Percentiles rank a stretch among this genome's conserved stretches.
These are phyloP conservation scores for Brasilioporus rufonigricans DNA, from an alignment of 768 basidiomycete species.

Conservation along the genomic window DNA sequence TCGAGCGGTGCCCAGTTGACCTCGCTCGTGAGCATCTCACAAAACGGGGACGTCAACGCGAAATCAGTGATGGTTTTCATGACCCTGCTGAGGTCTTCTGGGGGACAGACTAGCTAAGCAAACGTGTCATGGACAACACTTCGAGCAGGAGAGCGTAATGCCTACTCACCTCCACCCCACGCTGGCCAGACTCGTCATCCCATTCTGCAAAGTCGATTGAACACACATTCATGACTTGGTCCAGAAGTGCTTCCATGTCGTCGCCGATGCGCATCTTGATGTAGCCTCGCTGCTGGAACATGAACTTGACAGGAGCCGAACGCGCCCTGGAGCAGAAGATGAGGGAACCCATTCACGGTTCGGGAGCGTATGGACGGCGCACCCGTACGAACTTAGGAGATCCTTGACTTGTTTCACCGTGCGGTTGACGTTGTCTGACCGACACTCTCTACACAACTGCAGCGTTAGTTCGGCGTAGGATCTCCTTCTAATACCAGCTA, in stretches of 20 bases:
- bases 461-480: constrained; percentile 16
- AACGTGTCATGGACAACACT: neutral
- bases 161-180: constrained; percentile 34
- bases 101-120: constrained; percentile 45
- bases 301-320: constrained; percentile 60
- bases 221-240: constrained; percentile 38
- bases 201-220: constrained; percentile 46
- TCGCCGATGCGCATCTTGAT: constrained; percentile 44
- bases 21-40: constrained; percentile 47
- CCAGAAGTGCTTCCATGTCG: constrained; percentile 36
- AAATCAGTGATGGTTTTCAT: constrained; percentile 33
- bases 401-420: constrained; percentile 58
- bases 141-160: neutral
- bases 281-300: constrained; percentile 57
- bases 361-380: constrained; percentile 6
- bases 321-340: constrained; percentile 45
- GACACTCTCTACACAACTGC: constrained; percentile 45
- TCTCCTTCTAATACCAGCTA: neutral
- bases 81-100: constrained; percentile 38
- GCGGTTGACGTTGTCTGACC: constrained; percentile 63
- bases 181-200: constrained; percentile 32
- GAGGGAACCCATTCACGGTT: neutral
- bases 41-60: constrained; percentile 25
- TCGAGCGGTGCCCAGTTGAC: constrained; percentile 55
- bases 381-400: constrained; percentile 49